phyloP scores from a whole-genome alignment of 495 filamentous ascomycete species.

The Neurospora tetrasperma region DNA sequence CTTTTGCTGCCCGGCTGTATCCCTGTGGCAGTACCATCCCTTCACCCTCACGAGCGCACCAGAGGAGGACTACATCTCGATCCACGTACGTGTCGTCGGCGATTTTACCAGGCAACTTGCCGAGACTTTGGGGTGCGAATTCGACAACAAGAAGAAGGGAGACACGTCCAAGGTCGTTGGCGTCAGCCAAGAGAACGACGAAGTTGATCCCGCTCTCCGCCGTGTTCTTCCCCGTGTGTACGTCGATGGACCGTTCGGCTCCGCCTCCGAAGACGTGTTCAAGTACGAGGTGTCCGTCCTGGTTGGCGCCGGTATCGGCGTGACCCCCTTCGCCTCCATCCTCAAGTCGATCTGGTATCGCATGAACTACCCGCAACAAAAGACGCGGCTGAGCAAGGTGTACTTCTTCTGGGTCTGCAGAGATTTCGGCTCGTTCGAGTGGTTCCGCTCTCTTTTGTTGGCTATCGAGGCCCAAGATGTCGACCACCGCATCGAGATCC shows the following conservation, averaged over 20 bases:
- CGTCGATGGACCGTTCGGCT: constrained; percentile 72
- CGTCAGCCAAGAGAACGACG: constrained; percentile 45
- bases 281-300: constrained; percentile 65
- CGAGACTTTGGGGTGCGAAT: constrained; percentile 57
- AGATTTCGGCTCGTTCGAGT: constrained; percentile 71
- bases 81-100: constrained; percentile 63
- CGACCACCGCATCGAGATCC: constrained; percentile 69
- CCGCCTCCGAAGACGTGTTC: constrained; percentile 66
- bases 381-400: constrained; percentile 63
- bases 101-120: constrained; percentile 59
- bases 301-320: constrained; percentile 62
- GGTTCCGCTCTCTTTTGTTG: constrained; percentile 68
- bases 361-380: constrained; percentile 71
- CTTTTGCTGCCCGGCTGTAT: constrained; percentile 71
- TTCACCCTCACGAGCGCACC: constrained; percentile 72
- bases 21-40: constrained; percentile 70
- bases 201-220: constrained; percentile 58
- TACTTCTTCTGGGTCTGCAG: constrained; percentile 83
- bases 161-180: constrained; percentile 53
- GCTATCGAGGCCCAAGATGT: constrained; percentile 79
- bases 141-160: constrained; percentile 45
- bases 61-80: constrained; percentile 73
- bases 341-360: constrained; percentile 80
- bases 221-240: constrained; percentile 63
- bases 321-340: constrained; percentile 67